These are phyloP conservation scores for Polyporus tsugae DNA, from an alignment of 1,284 basidiomycete genomes.

Conservation along the genomic window DNA sequence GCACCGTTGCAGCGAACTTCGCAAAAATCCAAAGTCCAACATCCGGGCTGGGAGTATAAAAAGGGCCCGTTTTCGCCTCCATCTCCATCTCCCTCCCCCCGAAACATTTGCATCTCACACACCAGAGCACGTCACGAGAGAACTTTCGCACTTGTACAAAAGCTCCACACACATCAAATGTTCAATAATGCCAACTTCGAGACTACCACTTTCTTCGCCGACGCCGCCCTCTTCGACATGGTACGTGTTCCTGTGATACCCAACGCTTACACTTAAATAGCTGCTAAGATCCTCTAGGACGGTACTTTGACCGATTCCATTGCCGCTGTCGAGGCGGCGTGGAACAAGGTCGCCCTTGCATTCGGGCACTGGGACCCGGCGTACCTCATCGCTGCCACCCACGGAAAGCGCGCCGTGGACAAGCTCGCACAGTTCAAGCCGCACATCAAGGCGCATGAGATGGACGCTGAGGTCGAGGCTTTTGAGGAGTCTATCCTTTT, in stretches of 20 bases:
- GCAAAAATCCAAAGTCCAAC: background rate
- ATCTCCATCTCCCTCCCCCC: background rate
- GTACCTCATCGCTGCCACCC: constrained; percentile 75
- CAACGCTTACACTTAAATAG: no score
- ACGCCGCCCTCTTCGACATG: constrained; percentile 81
- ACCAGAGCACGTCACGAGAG: no score
- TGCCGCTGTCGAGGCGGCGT: constrained; percentile 80
- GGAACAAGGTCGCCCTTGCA: constrained; percentile 78
- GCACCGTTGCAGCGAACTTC: background rate
- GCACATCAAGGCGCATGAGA: constrained; percentile 60
- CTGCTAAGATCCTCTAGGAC: constrained; percentile 63
- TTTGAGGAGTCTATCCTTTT: constrained; percentile 79
- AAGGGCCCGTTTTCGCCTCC: background rate
- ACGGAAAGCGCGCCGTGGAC: constrained; percentile 75
- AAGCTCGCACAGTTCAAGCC: constrained; percentile 52
- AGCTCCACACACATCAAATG: no score
- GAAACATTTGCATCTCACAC: background rate
- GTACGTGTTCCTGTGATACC: constrained; percentile 47
- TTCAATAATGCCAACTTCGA: constrained; percentile 26
- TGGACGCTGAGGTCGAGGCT: constrained; percentile 70
- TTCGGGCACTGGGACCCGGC: constrained; percentile 72
- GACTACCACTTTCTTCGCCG: constrained; percentile 52
- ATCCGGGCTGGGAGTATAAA: background rate
- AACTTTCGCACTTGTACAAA: no score
- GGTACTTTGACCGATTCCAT: constrained; percentile 81